These are phyloP conservation scores for Ciborinia camelliae DNA, from an alignment of 2,329 filamentous ascomycete genomes.

Conservation along the genomic window DNA sequence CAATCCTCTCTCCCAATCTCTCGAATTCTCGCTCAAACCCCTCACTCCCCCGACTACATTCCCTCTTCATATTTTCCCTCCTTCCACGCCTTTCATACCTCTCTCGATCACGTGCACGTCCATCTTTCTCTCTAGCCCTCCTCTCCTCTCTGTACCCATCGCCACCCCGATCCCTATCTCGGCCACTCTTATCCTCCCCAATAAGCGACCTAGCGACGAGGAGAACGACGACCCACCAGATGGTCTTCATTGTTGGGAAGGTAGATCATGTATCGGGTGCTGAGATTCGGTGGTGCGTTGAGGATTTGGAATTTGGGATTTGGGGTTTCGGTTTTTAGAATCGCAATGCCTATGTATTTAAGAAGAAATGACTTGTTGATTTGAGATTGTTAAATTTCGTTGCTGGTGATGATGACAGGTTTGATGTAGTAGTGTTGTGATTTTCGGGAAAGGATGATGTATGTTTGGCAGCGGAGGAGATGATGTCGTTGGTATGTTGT, in stretches of 20 bases:
- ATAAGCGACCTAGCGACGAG: background rate
- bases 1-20: background rate
- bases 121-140: background rate
- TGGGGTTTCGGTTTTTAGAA: too few species aligned
- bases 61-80: background rate
- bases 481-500: background rate
- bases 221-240: background rate
- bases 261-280: too few species aligned
- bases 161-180: background rate
- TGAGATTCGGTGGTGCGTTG: background rate
- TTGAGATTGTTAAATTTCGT: too few species aligned
- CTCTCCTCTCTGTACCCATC: background rate
- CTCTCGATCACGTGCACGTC: background rate
- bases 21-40: background rate
- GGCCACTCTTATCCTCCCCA: too few species aligned
- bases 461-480: background rate
- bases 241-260: background rate
- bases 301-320: too few species aligned
- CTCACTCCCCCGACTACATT: background rate
- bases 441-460: background rate
- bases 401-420: too few species aligned
- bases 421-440: background rate
- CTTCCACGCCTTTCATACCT: background rate
- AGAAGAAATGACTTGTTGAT: background rate
- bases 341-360: too few species aligned